Base-by-base conservation (phyloP, 108 stramenopile genomes). In the Skeletonema potamos region DNA sequence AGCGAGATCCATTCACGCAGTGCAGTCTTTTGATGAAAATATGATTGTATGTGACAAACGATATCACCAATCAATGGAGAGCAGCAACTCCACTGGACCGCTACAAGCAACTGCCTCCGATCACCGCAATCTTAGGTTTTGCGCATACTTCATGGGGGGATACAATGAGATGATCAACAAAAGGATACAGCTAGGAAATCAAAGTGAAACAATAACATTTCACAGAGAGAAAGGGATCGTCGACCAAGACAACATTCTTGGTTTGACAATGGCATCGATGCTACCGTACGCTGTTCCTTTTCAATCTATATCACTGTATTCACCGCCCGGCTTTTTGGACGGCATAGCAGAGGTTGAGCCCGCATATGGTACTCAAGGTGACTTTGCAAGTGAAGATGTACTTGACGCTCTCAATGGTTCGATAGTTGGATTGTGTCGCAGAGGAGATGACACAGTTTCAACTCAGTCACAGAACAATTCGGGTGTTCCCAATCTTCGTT, bases 351-450 rank as follows among this genome's bases (percentile, higher is more conserved):
- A 71, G 44, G 8, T 66, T 12, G 24, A 41, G 22, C 66, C 34
- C 1, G 43, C 68, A 22, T 65, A 67, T 62, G 77, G 77, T 5
- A 54, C 66, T 15, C 64, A 27, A 36, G 78, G 73, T 18, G 77
- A 82, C 62, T 58, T 69, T 56, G 75, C 56, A 6, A 44, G 57
- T 22, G 68, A 74, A 12, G 74, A 66, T 46, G 55, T 83, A 8
- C 54, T 88, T 26, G 83, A 89, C 58, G 69, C 82, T 18, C 64
- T 92, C 37, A 89, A 90, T 71, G 91, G 85, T 15, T 60, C 81
- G 6, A 84, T 94, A 12, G 89, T 94, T 44, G 90, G 90, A 6
- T 63, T 94, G 10, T 94, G 93, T 66, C 68, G 72, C n/a, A 41
- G 39, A 18, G 18, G 59, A 33, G 51, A 76, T 36, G 28, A 27